Conservation (phyloP, 805 yeast genomes). For the Candida ovalis region DNA sequence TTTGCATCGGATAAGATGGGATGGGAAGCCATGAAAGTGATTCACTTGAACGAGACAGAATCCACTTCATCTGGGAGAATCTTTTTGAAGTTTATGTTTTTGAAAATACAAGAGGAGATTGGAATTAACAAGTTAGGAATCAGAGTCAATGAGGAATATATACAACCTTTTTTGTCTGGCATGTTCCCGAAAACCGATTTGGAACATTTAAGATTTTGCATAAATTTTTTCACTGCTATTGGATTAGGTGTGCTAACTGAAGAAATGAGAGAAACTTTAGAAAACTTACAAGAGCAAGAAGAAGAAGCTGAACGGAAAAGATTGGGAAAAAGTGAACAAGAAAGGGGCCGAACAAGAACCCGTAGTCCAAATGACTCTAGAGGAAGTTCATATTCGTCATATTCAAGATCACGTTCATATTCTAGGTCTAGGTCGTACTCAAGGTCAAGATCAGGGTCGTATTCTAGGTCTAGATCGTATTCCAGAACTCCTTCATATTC, state of each 20-base stretch:
- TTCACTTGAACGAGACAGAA: slow-evolving; percentile 62
- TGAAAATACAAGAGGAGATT: slow-evolving; percentile 72
- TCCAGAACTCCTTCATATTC: slow-evolving; percentile 17
- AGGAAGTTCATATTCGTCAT: slow-evolving; percentile 4
- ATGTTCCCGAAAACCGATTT: slow-evolving; percentile 59
- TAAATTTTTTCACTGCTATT: slow-evolving; percentile 90
- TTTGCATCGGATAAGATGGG: slow-evolving; percentile 66
- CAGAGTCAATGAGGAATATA: slow-evolving; percentile 50
- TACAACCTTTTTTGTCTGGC: slow-evolving; percentile 47
- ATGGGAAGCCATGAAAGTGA: slow-evolving; percentile 53
- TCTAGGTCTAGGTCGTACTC: slow-evolving; percentile 7
- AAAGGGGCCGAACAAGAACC: neutral
- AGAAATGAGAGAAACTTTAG: slow-evolving; percentile 55
- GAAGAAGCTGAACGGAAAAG: slow-evolving; percentile 9
- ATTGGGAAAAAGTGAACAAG: slow-evolving; percentile 7
- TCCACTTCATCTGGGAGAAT: slow-evolving; percentile 82
- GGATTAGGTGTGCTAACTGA: slow-evolving; percentile 84
- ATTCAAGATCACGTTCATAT: slow-evolving; percentile 12
- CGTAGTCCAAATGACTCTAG: slow-evolving; percentile 2
- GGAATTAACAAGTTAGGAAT: slow-evolving; percentile 52
- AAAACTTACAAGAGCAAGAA: slow-evolving; percentile 20
- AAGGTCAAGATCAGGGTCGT: slow-evolving; percentile 16
- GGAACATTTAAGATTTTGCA: slow-evolving; percentile 66
- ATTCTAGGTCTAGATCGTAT: slow-evolving; percentile 6
- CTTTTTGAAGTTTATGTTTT: slow-evolving; percentile 74